Conservation (phyloP, 306 rosid species). For the Cotoneaster glaucophyllus region DNA sequence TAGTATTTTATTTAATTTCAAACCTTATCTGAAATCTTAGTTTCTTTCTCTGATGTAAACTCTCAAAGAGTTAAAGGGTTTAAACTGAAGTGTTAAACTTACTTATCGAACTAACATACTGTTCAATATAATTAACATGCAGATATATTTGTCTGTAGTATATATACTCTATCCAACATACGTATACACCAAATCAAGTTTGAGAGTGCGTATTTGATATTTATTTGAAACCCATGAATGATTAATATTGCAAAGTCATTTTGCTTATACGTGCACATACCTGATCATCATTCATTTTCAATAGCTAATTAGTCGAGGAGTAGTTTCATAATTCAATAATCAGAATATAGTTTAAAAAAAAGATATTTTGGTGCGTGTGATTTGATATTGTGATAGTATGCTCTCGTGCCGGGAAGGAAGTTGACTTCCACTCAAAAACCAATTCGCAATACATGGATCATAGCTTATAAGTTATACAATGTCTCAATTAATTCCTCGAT, state of each 20-base stretch:
- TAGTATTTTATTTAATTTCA: not conserved
- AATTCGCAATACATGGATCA: not conserved
- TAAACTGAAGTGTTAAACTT: not conserved
- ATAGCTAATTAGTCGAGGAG: not conserved
- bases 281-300: not conserved
- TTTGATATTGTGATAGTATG: not conserved
- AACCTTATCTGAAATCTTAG: not conserved
- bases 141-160: not conserved
- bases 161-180: not conserved
- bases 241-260: not conserved
- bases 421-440: no score
- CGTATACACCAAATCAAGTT: not conserved
- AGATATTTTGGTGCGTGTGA: not conserved
- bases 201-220: not conserved
- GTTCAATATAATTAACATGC: not conserved
- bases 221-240: not conserved
- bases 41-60: slow-evolving; percentile 5
- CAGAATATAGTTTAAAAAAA: not conserved
- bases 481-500: not conserved
- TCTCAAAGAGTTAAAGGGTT: not conserved
- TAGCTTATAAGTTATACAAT: not conserved
- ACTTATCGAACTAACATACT: not conserved
- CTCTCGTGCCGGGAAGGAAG: not conserved
- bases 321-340: not conserved
- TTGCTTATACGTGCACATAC: not conserved